Percentiles rank a stretch among this genome's conserved stretches.
phyloP scores from a whole-genome alignment of 73 alveolate species.

The Stentor roeselii region DNA sequence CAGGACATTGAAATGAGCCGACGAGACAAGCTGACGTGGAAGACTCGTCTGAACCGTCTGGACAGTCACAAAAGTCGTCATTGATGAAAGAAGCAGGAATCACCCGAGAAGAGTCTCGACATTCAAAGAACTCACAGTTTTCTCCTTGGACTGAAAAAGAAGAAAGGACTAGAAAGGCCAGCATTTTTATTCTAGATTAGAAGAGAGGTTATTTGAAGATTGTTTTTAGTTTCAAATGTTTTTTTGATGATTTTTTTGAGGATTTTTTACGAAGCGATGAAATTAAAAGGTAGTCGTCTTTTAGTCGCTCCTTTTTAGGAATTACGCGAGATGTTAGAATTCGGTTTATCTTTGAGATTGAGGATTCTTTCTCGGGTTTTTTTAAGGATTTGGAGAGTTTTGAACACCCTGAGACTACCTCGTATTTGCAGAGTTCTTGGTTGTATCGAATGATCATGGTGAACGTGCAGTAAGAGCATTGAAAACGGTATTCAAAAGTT shows the following conservation, averaged over 20 bases:
- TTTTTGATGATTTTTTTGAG: neutral
- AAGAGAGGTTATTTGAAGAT: neutral
- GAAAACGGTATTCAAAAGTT: too few species aligned
- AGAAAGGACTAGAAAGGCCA: neutral
- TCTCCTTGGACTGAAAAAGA: neutral
- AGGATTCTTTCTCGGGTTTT: too few species aligned
- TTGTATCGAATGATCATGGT: too few species aligned
- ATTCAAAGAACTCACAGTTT: neutral
- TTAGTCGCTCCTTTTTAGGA: too few species aligned
- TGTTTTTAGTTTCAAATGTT: neutral
- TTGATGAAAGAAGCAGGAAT: constrained; percentile 15
- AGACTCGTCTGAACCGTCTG: constrained; percentile 31
- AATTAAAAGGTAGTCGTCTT: too few species aligned
- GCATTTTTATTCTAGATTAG: neutral
- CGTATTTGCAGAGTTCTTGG: too few species aligned
- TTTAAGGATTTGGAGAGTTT: too few species aligned
- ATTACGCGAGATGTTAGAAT: too few species aligned
- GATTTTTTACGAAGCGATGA: neutral
- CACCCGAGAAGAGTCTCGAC: neutral
- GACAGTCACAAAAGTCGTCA: constrained; percentile 27
- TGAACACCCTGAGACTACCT: too few species aligned
- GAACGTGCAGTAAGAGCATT: too few species aligned
- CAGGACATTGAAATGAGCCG: constrained; percentile 9
- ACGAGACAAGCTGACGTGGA: constrained; percentile 14
- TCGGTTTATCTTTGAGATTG: too few species aligned